Percentiles rank a stretch among this genome's conserved stretches.
phyloP scores from a whole-genome alignment of 2,329 filamentous ascomycete species.

The Trichophyton equinum region DNA sequence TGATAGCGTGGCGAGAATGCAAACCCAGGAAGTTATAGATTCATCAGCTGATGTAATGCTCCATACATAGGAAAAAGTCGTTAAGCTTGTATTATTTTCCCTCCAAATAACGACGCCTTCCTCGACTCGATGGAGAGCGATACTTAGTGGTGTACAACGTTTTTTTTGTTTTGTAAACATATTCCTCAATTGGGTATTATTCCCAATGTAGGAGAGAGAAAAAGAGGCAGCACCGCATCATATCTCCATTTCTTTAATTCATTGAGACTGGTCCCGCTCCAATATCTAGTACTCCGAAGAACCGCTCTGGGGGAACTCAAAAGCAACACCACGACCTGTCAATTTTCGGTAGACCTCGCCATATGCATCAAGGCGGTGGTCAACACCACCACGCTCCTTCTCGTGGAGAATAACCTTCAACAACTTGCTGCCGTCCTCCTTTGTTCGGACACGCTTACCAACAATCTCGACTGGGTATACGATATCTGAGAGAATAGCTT shows the following conservation, averaged over 20 bases:
- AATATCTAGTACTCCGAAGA: conserved; percentile 62
- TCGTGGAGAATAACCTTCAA: conserved; percentile 99
- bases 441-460: conserved; percentile 95
- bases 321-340: conserved; percentile 90
- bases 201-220: conserved; percentile 6
- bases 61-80: not conserved
- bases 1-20: not conserved
- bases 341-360: conserved; percentile 98
- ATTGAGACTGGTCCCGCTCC: not conserved
- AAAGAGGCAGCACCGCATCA: conserved; percentile 5
- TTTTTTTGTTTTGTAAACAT: not conserved
- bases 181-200: not conserved
- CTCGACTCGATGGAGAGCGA: not conserved
- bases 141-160: conserved; percentile 4
- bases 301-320: conserved; percentile 91
- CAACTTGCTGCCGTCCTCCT: conserved; percentile 96
- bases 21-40: not conserved
- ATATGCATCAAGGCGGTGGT: conserved; percentile 99
- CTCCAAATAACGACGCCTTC: conserved; percentile 3
- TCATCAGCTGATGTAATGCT: not conserved
- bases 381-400: conserved; percentile 98
- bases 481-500: conserved; percentile 93
- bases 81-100: conserved; percentile 5
- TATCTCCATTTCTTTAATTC: conserved; percentile 3
- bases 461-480: conserved; percentile 99